phyloP scores from a whole-genome alignment of 2,329 filamentous ascomycete species.

The Apiospora arundinis region DNA sequence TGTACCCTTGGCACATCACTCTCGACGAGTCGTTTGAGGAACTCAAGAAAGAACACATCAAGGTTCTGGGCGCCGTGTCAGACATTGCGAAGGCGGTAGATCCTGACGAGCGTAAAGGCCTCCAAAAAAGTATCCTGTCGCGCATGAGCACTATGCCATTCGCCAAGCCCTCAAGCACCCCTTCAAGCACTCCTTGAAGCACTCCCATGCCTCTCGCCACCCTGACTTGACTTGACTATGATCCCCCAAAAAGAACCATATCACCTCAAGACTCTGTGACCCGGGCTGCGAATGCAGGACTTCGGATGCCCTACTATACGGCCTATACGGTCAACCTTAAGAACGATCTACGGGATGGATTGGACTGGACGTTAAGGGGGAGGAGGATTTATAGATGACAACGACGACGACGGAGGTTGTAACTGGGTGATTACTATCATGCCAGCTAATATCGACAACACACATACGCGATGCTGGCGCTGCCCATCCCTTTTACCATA shows the following conservation, averaged over 20 bases:
- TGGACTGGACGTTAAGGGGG: conserved; percentile 3
- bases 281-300: conserved; percentile 11
- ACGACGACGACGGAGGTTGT: not conserved
- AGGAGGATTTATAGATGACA: not conserved
- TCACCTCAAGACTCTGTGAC: conserved; percentile 18
- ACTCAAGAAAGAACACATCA: conserved; percentile 63
- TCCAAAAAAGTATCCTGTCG: conserved; percentile 36
- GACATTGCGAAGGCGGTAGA: conserved; percentile 40
- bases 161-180: not conserved
- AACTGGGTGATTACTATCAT: conserved; percentile 1
- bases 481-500: not conserved
- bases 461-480: conserved; percentile 5
- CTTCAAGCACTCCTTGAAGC: too few species aligned
- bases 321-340: conserved; percentile 11
- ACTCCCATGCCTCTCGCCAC: not conserved
- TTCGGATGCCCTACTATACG: conserved; percentile 5
- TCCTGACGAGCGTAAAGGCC: conserved; percentile 37
- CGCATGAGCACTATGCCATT: conserved; percentile 27
- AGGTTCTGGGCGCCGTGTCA: conserved; percentile 46
- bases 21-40: conserved; percentile 66
- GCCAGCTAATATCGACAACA: conserved; percentile 17
- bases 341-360: conserved; percentile 16
- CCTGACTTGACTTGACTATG: conserved; percentile 6
- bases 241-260: conserved; percentile 10
- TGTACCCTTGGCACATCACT: conserved; percentile 74